Conservation (phyloP, 345 rosid species). For the Diplotaxis tenuifolia region DNA sequence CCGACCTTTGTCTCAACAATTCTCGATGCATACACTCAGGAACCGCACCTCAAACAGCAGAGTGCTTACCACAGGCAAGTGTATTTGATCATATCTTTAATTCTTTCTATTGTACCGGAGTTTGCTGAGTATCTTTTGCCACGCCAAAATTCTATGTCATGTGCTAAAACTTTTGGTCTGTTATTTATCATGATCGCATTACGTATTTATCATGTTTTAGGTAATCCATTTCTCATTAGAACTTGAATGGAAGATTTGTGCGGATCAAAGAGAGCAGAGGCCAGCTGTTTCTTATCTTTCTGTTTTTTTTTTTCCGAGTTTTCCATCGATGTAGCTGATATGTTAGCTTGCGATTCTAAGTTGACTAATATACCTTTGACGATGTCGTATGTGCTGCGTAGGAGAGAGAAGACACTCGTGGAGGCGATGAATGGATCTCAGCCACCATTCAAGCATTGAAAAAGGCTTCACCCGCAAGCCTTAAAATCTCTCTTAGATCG, state of each 20-base stretch:
- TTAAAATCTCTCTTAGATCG: constrained; percentile 77
- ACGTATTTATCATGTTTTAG: neutral
- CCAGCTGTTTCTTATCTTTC: constrained; percentile 13
- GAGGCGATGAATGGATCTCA: constrained; percentile 57
- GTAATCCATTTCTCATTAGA: constrained; percentile 4
- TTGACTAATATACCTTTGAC: constrained; percentile 2
- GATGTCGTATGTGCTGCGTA: constrained; percentile 26
- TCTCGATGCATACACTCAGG: constrained; percentile 53
- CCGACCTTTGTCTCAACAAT: constrained; percentile 48
- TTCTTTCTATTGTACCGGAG: neutral
- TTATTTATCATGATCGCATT: constrained; percentile 3
- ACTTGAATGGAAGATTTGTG: constrained; percentile 7
- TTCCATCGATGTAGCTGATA: neutral
- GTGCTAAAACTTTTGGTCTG: neutral
- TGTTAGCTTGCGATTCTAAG: neutral
- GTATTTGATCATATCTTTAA: neutral
- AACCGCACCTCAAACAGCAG: constrained; percentile 53
- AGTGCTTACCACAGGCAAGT: constrained; percentile 65
- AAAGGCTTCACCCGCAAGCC: constrained; percentile 86
- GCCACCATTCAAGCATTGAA: constrained; percentile 52
- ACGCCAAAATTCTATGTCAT: constrained; percentile 11
- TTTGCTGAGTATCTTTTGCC: neutral
- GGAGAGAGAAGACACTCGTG: constrained; percentile 54
- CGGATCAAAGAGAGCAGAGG: neutral
- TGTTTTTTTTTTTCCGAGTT: constrained; percentile 41